Evolutionary conservation across 2,329 filamentous ascomycete species (phyloP).

Genomic region (Verticillium longisporum): DNA sequence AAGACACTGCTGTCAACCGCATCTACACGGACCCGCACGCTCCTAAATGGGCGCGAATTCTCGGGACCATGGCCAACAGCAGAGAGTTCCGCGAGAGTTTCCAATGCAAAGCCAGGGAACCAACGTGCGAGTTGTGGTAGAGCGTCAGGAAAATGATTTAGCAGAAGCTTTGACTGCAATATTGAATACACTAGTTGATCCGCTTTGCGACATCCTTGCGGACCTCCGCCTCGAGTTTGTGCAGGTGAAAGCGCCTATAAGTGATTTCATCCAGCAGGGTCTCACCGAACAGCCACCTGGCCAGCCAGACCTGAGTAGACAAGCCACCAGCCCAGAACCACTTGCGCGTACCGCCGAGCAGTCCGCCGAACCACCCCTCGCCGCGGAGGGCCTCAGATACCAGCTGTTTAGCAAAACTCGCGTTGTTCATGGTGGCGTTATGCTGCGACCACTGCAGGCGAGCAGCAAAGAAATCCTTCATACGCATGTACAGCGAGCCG

Average conservation of each 20-base stretch:
- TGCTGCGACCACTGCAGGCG: slow-evolving; percentile 43
- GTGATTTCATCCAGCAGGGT: slow-evolving; percentile 19
- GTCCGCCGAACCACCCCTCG: slow-evolving; percentile 24
- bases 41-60: slow-evolving; percentile 53
- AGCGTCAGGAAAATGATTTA: not conserved
- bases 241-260: slow-evolving; percentile 31
- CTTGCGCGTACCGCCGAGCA: slow-evolving; percentile 24
- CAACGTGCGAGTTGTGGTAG: slow-evolving; percentile 11
- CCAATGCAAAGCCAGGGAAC: slow-evolving; percentile 50
- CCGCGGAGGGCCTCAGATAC: slow-evolving; percentile 34
- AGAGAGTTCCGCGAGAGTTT: slow-evolving; percentile 62
- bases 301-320: slow-evolving; percentile 19
- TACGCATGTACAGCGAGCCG: slow-evolving; percentile 39
- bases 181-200: not conserved
- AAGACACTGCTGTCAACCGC: slow-evolving; percentile 47
- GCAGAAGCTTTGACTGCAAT: not conserved
- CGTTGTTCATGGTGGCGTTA: slow-evolving; percentile 34
- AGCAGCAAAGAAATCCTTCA: slow-evolving; percentile 36
- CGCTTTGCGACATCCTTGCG: not conserved
- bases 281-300: slow-evolving; percentile 22
- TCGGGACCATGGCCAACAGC: slow-evolving; percentile 61
- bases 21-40: slow-evolving; percentile 61
- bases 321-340: slow-evolving; percentile 27
- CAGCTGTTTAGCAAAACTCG: slow-evolving; percentile 34
- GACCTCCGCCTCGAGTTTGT: slow-evolving; percentile 12